phyloP scores from a whole-genome alignment of 2,329 filamentous ascomycete species.

The Gliomastix tumulicola region DNA sequence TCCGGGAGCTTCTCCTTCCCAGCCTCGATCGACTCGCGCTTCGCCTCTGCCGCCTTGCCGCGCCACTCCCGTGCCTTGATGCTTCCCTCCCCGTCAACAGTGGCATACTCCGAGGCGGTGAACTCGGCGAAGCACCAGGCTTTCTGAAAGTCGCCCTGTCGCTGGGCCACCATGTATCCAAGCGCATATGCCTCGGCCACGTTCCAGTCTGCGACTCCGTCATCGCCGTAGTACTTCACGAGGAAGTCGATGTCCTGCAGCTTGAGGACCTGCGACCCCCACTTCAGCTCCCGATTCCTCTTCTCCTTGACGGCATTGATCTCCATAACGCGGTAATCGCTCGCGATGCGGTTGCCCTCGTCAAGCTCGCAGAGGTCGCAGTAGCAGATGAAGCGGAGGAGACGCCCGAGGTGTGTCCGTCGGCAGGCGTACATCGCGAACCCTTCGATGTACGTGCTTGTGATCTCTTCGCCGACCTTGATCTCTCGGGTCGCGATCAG shows the following conservation, averaged over 20 bases:
- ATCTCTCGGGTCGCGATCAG: slow-evolving; percentile 1
- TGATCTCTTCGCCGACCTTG: slow-evolving; percentile 2
- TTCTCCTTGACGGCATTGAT: background rate
- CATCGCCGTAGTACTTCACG: background rate
- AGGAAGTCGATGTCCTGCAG: background rate
- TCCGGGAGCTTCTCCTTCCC: background rate
- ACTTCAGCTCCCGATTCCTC: background rate
- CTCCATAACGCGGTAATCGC: background rate
- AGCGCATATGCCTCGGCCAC: background rate
- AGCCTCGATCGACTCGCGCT: background rate
- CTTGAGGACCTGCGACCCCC: background rate
- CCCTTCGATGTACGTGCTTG: background rate
- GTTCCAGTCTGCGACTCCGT: background rate
- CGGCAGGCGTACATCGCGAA: background rate
- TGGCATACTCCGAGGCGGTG: background rate
- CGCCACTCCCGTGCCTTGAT: background rate
- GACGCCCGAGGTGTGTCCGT: background rate
- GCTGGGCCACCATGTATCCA: background rate
- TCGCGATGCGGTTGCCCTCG: background rate
- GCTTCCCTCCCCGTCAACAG: background rate
- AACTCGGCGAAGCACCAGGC: background rate
- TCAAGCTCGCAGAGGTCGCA: background rate
- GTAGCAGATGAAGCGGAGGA: slow-evolving; percentile 1
- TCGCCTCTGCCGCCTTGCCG: background rate
- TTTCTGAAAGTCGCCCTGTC: background rate